phyloP scores from a whole-genome alignment of 228 moss, liverwort and hornwort species.

The Sphagnum magellanicum region DNA sequence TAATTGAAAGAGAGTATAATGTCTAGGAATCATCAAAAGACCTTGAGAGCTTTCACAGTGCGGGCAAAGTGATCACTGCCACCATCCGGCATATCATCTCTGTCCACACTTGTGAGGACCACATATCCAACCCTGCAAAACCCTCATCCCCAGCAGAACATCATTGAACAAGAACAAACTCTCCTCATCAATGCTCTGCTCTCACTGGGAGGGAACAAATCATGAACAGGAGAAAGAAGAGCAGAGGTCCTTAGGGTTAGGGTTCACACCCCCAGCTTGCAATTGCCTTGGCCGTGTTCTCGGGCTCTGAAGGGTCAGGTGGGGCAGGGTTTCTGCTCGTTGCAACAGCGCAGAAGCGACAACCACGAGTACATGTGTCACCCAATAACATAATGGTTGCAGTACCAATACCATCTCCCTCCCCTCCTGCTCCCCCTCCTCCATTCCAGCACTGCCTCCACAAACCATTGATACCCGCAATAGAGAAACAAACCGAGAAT shows the following conservation, averaged over 20 bases:
- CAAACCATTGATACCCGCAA: no score
- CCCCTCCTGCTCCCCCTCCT: constrained; percentile 93
- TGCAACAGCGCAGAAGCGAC: constrained; percentile 93
- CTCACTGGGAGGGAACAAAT: neutral
- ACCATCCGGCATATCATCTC: constrained; percentile 98
- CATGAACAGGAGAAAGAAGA: neutral
- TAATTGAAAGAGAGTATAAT: no score
- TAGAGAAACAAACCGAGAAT: no score
- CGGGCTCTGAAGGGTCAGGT: constrained; percentile 81
- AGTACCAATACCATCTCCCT: constrained; percentile 83
- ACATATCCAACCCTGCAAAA: constrained; percentile 86
- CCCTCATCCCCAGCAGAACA: constrained; percentile 1
- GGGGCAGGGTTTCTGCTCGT: constrained; percentile 79
- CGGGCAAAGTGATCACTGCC: constrained; percentile 95
- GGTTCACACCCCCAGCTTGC: constrained; percentile 82
- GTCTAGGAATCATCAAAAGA: constrained; percentile 3
- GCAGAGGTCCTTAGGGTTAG: neutral
- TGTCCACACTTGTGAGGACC: constrained; percentile 93
- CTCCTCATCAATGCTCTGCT: neutral
- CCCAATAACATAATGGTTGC: constrained; percentile 98
- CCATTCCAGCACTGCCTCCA: constrained; percentile 89
- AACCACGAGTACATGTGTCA: constrained; percentile 95
- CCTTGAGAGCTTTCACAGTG: constrained; percentile 87
- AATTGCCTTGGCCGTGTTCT: constrained; percentile 84
- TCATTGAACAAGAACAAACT: neutral